Evolutionary conservation across 257 asterid genomes (phyloP), one percentile per base, ranked within the genome.

Genomic region (Orobanche coerulescens): DNA sequence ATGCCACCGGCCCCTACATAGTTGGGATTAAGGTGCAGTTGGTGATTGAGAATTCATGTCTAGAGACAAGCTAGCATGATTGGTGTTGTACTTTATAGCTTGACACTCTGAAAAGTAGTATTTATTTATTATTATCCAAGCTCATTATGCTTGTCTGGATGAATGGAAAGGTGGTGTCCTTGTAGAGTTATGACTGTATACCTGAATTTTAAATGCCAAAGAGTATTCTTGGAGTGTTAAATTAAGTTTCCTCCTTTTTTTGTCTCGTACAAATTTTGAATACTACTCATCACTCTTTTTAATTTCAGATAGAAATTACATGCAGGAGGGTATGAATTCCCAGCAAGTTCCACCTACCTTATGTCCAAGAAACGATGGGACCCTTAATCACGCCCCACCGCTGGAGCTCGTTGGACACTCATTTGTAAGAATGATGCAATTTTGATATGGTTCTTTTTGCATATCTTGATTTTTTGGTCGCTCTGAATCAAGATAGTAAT

Each of bases 361-460:
- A 58, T 78, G 76, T 69, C 82, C 79, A 60, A 71, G 73, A 66
- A 60, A 74, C 55, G 77, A 77, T 64, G 82, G 59, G 65, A 75
- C 64, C 73, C 49, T 78, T 60, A 53, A 69, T 18, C 91, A 80
- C 55, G 73, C 84, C 37, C 82, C 80, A 30, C 96, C 83, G 52
- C 76, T 76, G 62, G 87, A 81, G 64, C 83, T 84, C 18, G 82
- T 72, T 64, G 89, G 91, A 16, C 96, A 84, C 73, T 87, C 97
- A 67, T 70, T 83, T 61, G 97, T 90, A 73, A 81, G 95, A 65
- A 64, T 25, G 31, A 44, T 28, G 44, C 56, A 49, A 13, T 24
- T 19, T 0, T 36, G 49, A 66, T 24, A 18, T 64, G 55, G 13
- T 26, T 20, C 48, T 52, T 0, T 52, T 0, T 13, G 20, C n/a